Percentiles rank a stretch among this genome's conserved stretches.
phyloP scores from a whole-genome alignment of 352 stramenopile genomes.

The Phytophthora podocarpi region DNA sequence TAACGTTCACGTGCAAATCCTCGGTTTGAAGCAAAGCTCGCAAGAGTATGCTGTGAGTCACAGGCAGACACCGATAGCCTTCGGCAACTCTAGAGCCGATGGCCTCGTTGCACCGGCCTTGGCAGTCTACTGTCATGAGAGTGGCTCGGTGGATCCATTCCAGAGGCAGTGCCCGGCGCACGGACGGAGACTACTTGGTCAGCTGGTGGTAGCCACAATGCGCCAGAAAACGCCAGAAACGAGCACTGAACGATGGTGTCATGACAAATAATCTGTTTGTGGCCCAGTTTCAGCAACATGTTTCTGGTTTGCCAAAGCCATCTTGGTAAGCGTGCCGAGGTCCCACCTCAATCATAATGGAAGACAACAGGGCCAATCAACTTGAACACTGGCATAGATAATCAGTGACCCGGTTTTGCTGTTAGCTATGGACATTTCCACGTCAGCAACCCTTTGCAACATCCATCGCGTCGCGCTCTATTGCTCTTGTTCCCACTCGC shows the following conservation, averaged over 20 bases:
- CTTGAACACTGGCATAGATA: constrained; percentile 5
- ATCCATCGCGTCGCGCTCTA: background rate
- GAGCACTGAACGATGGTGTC: too few species aligned
- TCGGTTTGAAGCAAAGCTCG: too few species aligned
- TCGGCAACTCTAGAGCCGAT: too few species aligned
- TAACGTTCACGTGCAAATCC: too few species aligned
- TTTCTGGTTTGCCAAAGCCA: too few species aligned
- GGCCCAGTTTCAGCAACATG: background rate
- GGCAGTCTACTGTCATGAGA: constrained; percentile 21
- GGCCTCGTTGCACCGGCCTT: constrained; percentile 21
- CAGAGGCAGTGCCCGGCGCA: too few species aligned
- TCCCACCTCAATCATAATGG: constrained; percentile 17
- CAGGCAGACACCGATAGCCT: too few species aligned
- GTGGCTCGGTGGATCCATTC: constrained; percentile 32
- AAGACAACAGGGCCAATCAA: constrained; percentile 2
- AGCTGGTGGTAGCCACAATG: constrained; percentile 25
- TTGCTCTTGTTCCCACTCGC: constrained; percentile 1
- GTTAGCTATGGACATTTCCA: constrained; percentile 12
- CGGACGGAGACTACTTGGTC: constrained; percentile 17
- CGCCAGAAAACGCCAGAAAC: too few species aligned
- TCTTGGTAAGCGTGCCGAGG: constrained; percentile 21
- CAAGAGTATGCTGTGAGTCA: too few species aligned
- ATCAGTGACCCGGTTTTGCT: constrained; percentile 22
- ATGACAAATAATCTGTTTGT: constrained; percentile 26
- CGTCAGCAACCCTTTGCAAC: constrained; percentile 19